Conservation (phyloP, 1,284 basidiomycete genomes). For the Ustilago crameri region DNA sequence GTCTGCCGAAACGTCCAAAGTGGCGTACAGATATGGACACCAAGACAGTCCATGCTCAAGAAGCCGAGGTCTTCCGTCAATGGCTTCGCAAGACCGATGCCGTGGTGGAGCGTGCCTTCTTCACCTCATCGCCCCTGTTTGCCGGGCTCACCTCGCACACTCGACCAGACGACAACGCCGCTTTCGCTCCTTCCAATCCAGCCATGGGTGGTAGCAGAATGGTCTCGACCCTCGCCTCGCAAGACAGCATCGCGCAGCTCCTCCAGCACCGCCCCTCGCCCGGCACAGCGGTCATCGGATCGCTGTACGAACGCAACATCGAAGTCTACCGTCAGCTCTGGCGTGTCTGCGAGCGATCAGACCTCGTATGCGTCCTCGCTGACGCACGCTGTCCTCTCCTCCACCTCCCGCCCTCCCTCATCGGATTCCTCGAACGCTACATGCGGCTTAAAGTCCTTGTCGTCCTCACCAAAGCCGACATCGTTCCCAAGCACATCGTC, state of each 20-base stretch:
- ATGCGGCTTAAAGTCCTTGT: slow-evolving; percentile 71
- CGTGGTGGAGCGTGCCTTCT: slow-evolving; percentile 46
- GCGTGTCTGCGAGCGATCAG: slow-evolving; percentile 72
- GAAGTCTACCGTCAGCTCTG: slow-evolving; percentile 59
- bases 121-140: slow-evolving; percentile 48
- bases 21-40: slow-evolving; percentile 53
- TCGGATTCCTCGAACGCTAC: slow-evolving; percentile 70
- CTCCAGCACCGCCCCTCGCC: slow-evolving; percentile 42
- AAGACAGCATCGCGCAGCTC: slow-evolving; percentile 28
- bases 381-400: slow-evolving; percentile 84
- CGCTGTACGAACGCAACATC: slow-evolving; percentile 71
- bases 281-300: slow-evolving; percentile 73
- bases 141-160: slow-evolving; percentile 33
- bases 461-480: slow-evolving; percentile 57
- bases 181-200: slow-evolving; percentile 11
- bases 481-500: slow-evolving; percentile 45
- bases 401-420: slow-evolving; percentile 73
- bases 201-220: slow-evolving; percentile 39
- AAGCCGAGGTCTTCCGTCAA: slow-evolving; percentile 49
- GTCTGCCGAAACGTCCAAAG: slow-evolving; percentile 53
- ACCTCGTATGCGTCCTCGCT: slow-evolving; percentile 83
- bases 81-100: slow-evolving; percentile 56
- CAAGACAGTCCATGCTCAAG: slow-evolving; percentile 54
- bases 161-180: slow-evolving; percentile 30
- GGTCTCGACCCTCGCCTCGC: slow-evolving; percentile 32